These are phyloP conservation scores for Mycena maculata DNA, from an alignment of 768 basidiomycete genomes.

Conservation along the genomic window DNA sequence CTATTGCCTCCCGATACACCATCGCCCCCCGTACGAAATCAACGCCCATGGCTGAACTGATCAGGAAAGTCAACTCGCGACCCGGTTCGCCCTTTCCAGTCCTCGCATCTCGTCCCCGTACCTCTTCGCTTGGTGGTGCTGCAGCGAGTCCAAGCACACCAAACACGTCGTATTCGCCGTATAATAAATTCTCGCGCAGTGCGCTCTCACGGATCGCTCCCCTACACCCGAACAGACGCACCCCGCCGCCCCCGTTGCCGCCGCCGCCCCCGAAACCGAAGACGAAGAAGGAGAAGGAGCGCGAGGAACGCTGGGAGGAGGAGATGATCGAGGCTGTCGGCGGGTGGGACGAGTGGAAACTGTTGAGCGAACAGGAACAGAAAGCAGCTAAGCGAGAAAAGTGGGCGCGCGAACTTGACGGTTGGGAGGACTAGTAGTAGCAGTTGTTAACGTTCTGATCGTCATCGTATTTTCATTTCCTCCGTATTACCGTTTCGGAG, in stretches of 20 bases:
- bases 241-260: conserved; percentile 80
- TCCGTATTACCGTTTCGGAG: background rate
- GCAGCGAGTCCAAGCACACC: conserved; percentile 33
- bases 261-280: conserved; percentile 80
- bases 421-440: conserved; percentile 67
- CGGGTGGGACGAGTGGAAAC: conserved; percentile 69
- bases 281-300: conserved; percentile 80
- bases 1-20: conserved; percentile 53
- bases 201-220: conserved; percentile 78
- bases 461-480: conserved; percentile 1
- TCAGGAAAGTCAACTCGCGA: conserved; percentile 74
- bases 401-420: conserved; percentile 70
- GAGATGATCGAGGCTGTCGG: conserved; percentile 80
- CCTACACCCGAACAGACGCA: conserved; percentile 76
- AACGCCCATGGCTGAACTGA: conserved; percentile 81
- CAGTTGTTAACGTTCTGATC: no score
- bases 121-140: conserved; percentile 33
- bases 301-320: conserved; percentile 85
- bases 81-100: conserved; percentile 70
- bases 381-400: conserved; percentile 68
- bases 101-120: conserved; percentile 34
- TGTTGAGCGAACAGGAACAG: conserved; percentile 61
- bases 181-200: conserved; percentile 71
- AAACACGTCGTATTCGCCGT: conserved; percentile 67
- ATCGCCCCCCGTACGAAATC: conserved; percentile 62